These are phyloP conservation scores for Sanghuangporus sanghuang DNA, from an alignment of 1,284 basidiomycete genomes.

Conservation along the genomic window DNA sequence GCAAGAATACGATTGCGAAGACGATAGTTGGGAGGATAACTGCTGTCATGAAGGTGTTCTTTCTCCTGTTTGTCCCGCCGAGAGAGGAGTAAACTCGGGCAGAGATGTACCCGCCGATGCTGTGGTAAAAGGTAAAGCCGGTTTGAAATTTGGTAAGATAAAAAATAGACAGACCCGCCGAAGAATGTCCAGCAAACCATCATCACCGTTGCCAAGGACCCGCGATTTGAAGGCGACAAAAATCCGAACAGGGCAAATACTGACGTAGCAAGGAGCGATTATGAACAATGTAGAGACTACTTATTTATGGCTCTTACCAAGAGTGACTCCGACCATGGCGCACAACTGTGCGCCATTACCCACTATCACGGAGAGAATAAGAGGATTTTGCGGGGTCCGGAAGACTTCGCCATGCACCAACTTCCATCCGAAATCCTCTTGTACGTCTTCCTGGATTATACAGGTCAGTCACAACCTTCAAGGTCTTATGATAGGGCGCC, in stretches of 20 bases:
- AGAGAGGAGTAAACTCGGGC: constrained; percentile 81
- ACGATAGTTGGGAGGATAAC: constrained; percentile 85
- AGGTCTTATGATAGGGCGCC: not conserved
- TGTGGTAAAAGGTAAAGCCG: constrained; percentile 25
- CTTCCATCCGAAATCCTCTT: constrained; percentile 99
- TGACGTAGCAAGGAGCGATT: constrained; percentile 24
- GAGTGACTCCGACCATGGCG: constrained; percentile 86
- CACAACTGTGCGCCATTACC: constrained; percentile 91
- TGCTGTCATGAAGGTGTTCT: constrained; percentile 85
- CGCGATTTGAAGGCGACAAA: constrained; percentile 92
- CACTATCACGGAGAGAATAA: constrained; percentile 80
- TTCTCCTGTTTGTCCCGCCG: constrained; percentile 76
- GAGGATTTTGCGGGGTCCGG: constrained; percentile 74
- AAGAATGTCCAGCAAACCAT: constrained; percentile 96
- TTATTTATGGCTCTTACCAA: constrained; percentile 44
- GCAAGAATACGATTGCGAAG: constrained; percentile 77
- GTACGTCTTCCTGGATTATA: constrained; percentile 77
- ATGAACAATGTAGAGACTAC: not conserved
- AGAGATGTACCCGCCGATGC: constrained; percentile 87
- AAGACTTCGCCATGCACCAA: constrained; percentile 96
- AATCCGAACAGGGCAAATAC: constrained; percentile 98
- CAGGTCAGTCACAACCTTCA: constrained; percentile 13
- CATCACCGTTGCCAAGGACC: constrained; percentile 93
- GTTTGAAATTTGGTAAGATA: not conserved
- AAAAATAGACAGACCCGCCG: constrained; percentile 50